Evolutionary conservation across 78 protist species (phyloP), one percentile per base, ranked within the genome.

Genomic region (Chrysochromulina parva): DNA sequence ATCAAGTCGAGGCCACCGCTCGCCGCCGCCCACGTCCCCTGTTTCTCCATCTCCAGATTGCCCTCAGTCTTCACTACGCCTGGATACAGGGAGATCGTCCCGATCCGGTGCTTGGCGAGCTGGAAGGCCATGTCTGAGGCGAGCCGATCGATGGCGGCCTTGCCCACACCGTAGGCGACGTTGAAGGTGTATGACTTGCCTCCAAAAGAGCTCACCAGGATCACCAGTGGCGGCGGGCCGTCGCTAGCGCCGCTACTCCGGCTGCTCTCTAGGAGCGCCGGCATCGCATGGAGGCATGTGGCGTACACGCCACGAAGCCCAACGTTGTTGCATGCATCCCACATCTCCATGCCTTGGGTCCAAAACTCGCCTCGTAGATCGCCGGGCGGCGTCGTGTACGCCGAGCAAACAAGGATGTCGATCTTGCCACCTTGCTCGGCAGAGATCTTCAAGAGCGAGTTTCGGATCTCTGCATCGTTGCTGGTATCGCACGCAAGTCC

Each of bases 131-230:
- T 82, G 52, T 82, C 88, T 1, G 14, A 14, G 20, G 69, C 53
- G 17, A 82, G 65, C 54, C 88, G 62, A 16, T 82, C 88, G 3
- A 82, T 10, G 50, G 88, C 88, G 2, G 65, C 67, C 88, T 82
- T 82, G 54, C 65, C 88, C 17, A 82, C 69, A 1, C 88, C 88
- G 88, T 82, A 82, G 26, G 88, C 69, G 10, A 57, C 67, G 52
- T 82, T 82, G 67, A 82, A 82, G 1, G 69, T 82, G 67, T 82
- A 82, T 19, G 54, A 5, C n/a, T 28, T 53, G 24, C 88, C 88
- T 5, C 88, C 88, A 7, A 82, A 82, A 4, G 88, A 82, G n/a
- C 53, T n/a, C 26, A 81, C 87, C 13, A 28, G 60, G 47, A 7
- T 10, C 52, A 82, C 10, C 53, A 82, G 58, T 7, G 52, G 65